Base-by-base conservation (phyloP, 1,139 yeast species). In the Candida sojae region DNA sequence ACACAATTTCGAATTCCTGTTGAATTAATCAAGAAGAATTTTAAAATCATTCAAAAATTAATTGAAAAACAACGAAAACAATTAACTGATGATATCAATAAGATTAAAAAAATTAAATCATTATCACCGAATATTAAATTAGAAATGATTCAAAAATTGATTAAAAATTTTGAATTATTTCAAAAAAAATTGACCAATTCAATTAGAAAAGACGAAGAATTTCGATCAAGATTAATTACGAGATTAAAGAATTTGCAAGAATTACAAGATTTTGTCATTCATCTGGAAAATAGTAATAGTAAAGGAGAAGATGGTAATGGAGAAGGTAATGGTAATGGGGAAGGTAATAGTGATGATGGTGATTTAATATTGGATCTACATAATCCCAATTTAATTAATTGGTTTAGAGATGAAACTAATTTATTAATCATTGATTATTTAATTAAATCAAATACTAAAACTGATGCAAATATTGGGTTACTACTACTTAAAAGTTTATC, bases 331-430 rank as follows among this genome's bases (percentile, higher is more conserved):
- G 42, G 23, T 3, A 30, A 31, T 21, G 11, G 35, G 5, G 39
- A 35, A 8, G 13, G 12, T 2, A 25, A 17, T 17, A 3, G 13
- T 23, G 38, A 36, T 13, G 42, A 43, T 5, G 44, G 33, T 13
- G 57, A 67, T 40, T 50, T 49, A 28, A 48, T 54, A 12, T 58
- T 75, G 36, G 77, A 74, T 48, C 58, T 75, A n/a, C 78, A 71
- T 52, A 70, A 71, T 48, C 66, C 64, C 4, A 69, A 69, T 36
- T 61, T 83, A 40, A 65, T 78, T 30, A 70, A 69, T 23, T 84
- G 90, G 86, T 84, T 82, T 58, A 70, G 83, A 51, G 80, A 79
- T 48, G 86, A 84, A 56, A 77, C 86, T 4, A 82, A 83, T 57
- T 54, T 85, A 2, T 59, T 84, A 9, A 72, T 85, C 5, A 73